Base-by-base conservation (phyloP, 805 yeast species). In the Ogataea wickerhamii region DNA sequence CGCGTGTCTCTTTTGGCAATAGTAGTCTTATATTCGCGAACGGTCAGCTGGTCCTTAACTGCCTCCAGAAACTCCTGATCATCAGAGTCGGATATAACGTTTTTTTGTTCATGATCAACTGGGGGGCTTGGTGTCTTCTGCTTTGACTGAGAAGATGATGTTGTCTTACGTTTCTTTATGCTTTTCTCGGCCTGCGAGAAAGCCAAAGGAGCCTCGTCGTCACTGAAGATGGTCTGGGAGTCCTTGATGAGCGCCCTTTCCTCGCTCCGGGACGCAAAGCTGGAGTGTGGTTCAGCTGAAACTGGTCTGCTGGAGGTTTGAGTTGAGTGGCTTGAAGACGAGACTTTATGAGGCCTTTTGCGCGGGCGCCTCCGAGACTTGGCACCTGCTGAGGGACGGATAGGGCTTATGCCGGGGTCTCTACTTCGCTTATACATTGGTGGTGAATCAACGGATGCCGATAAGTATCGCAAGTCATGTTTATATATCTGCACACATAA, bases 221-320 rank as follows among this genome's bases (percentile, higher is more conserved):
- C 53, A 25, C 49, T 44, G 28, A 49, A 49, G 6, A 49, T 28
- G 1, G 53, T 46, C 28, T 46, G 48, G 5, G 46, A 41, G 25
- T 41, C 50, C 22, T 47, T 49, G 23, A 49, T 40, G n/a, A 46
- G 40, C 2, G 49, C 38, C 17, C 43, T 31, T 3, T 37, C 36
- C n/a, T 38, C 40, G 14, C 36, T 41, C 11, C 32, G 38, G n/a
- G 34, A n/a, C 16, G 28, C 21, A 4, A 27, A 18, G 12, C 12
- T 7, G 10, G 39, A 11, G 11, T 26, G n/a, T 10, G 11, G 8
- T 7, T 26, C 29, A 12, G 16, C 29, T 7, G 29, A 26, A 11
- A 14, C 7, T 8, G 29, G 16, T 26, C 29, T 26, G 11, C 16
- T 10, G 16, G 12, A 17, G 19, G 28, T 4, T 21, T n/a, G 5